These are phyloP conservation scores for Candida maris DNA, from an alignment of 805 yeast genomes.

Conservation along the genomic window DNA sequence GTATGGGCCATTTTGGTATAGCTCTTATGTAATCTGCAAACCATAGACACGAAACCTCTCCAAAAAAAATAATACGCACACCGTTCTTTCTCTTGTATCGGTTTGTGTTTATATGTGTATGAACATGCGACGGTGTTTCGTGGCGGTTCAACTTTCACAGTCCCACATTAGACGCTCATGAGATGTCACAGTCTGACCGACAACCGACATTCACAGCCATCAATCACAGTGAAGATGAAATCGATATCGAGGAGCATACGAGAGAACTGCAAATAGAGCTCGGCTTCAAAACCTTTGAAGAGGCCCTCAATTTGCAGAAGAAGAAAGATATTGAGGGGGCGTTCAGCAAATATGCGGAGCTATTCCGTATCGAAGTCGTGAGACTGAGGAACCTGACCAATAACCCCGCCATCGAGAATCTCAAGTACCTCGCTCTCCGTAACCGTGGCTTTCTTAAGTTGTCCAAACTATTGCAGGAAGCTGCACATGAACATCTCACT, in stretches of 20 bases:
- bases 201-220: conserved; percentile 75
- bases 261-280: conserved; percentile 88
- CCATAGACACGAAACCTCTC: no score
- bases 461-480: conserved; percentile 29
- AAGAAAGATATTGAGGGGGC: conserved; percentile 47
- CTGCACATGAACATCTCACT: conserved; percentile 10
- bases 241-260: conserved; percentile 84
- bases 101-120: no score
- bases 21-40: no score
- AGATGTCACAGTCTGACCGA: conserved; percentile 4
- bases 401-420: conserved; percentile 64
- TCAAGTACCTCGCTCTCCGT: conserved; percentile 74
- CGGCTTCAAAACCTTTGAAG: conserved; percentile 71
- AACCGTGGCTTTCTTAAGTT: conserved; percentile 76
- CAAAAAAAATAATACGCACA: no score
- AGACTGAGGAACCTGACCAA: conserved; percentile 37
- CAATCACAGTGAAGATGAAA: conserved; percentile 71
- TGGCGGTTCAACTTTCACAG: no score
- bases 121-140: no score
- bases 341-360: conserved; percentile 48
- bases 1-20: no score
- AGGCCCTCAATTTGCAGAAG: conserved; percentile 64
- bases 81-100: no score
- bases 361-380: conserved; percentile 70
- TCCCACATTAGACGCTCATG: no score